Conservation (phyloP, 2,329 filamentous ascomycete species). For the Botrytis porri region DNA sequence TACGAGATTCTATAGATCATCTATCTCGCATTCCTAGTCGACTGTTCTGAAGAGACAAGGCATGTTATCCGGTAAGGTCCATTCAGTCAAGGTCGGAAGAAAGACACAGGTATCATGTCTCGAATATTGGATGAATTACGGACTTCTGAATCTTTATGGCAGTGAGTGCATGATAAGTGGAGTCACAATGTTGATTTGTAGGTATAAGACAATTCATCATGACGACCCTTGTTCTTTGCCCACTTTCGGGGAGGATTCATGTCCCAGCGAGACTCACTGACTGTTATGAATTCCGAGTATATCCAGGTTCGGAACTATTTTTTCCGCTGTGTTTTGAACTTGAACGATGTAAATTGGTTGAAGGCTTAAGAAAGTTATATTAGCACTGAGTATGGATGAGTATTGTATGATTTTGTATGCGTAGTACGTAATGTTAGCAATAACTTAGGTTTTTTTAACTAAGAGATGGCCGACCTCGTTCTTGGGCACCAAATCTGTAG, state of each 20-base stretch:
- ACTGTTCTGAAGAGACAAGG: background rate
- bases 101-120: background rate
- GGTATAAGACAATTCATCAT: background rate
- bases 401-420: background rate
- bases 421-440: background rate
- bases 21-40: background rate
- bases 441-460: background rate
- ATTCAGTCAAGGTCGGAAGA: background rate
- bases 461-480: background rate
- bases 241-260: background rate
- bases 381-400: background rate
- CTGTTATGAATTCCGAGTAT: background rate
- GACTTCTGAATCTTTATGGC: background rate
- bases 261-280: background rate
- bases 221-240: background rate
- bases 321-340: background rate
- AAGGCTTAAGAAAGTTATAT: background rate
- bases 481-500: background rate
- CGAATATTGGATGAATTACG: background rate
- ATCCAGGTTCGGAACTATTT: background rate
- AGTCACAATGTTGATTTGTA: background rate
- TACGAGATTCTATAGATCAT: background rate
- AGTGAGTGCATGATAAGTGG: background rate
- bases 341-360: background rate
- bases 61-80: no score